A percentile compares a stretch with the other conserved stretches of the same genome.
phyloP scores from a whole-genome alignment of 192 early-diverging fungal species.

The Coemansia sp. region DNA sequence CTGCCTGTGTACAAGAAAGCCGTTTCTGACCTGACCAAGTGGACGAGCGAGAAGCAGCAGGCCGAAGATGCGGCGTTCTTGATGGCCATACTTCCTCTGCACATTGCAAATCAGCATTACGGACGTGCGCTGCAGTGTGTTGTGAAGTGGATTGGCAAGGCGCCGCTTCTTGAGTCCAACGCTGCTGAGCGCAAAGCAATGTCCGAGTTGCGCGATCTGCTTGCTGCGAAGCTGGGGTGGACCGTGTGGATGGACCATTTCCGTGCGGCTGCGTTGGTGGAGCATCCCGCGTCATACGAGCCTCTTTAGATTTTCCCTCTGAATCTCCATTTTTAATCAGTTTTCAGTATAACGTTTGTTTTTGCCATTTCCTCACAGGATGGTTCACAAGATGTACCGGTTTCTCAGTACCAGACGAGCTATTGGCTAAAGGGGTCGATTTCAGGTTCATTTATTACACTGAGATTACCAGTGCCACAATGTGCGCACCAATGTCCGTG shows the following conservation, averaged over 20 bases:
- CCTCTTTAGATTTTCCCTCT: constrained; percentile 9
- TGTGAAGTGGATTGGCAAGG: constrained; percentile 68
- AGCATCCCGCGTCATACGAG: constrained; percentile 27
- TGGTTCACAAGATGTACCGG: too few species aligned
- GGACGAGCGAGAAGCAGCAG: constrained; percentile 55
- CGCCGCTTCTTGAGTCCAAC: constrained; percentile 52
- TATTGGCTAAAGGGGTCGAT: too few species aligned
- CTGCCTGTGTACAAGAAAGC: constrained; percentile 58
- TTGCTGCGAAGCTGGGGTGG: constrained; percentile 70
- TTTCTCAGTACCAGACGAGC: too few species aligned
- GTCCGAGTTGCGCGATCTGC: constrained; percentile 53
- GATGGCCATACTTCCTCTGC: constrained; percentile 59
- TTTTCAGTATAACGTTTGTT: not conserved
- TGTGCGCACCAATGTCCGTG: too few species aligned
- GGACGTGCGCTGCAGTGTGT: constrained; percentile 73
- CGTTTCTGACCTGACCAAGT: constrained; percentile 59
- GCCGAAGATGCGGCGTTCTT: constrained; percentile 57
- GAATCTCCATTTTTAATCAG: not conserved
- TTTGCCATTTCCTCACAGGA: not conserved
- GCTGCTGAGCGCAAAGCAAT: constrained; percentile 59
- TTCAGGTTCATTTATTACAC: too few species aligned
- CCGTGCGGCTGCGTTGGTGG: constrained; percentile 16
- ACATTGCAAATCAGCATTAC: constrained; percentile 55
- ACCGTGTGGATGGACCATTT: constrained; percentile 63
- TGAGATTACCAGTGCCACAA: too few species aligned